Conservation (phyloP, 2,329 filamentous ascomycete genomes). For the Exserohilum rostratum region DNA sequence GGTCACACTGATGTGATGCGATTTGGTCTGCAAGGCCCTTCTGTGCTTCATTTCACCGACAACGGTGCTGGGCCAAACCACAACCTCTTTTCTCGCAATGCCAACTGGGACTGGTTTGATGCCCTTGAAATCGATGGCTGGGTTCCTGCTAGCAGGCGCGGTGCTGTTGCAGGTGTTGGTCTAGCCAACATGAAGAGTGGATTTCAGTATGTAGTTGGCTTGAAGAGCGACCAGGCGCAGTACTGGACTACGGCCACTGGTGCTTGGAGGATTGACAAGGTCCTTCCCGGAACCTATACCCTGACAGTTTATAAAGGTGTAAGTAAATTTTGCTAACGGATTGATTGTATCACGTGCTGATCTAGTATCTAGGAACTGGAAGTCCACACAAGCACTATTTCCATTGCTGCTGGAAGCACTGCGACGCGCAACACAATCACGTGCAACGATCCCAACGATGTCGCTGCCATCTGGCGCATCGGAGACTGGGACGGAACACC, state of each 20-base stretch:
- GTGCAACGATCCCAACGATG: conserved; percentile 54
- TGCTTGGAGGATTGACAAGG: conserved; percentile 64
- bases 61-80: conserved; percentile 46
- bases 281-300: conserved; percentile 69
- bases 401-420: conserved; percentile 56
- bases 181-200: conserved; percentile 50
- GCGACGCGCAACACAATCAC: conserved; percentile 58
- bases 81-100: conserved; percentile 33
- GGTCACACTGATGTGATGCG: conserved; percentile 51
- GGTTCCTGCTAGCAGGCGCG: conserved; percentile 25
- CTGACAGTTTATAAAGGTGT: conserved; percentile 64
- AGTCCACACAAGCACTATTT: conserved; percentile 42
- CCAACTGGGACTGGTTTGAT: conserved; percentile 31
- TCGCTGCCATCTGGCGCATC: conserved; percentile 63
- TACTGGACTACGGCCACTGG: conserved; percentile 47
- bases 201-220: conserved; percentile 49
- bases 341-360: neutral
- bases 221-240: conserved; percentile 46
- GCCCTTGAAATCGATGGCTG: conserved; percentile 30
- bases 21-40: conserved; percentile 52
- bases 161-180: conserved; percentile 27
- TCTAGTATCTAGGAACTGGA: conserved; percentile 24
- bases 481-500: conserved; percentile 67
- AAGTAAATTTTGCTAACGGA: neutral
- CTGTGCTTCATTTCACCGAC: conserved; percentile 50